phyloP scores from a whole-genome alignment of 2,329 filamentous ascomycete species.

The Massarina eburnea region DNA sequence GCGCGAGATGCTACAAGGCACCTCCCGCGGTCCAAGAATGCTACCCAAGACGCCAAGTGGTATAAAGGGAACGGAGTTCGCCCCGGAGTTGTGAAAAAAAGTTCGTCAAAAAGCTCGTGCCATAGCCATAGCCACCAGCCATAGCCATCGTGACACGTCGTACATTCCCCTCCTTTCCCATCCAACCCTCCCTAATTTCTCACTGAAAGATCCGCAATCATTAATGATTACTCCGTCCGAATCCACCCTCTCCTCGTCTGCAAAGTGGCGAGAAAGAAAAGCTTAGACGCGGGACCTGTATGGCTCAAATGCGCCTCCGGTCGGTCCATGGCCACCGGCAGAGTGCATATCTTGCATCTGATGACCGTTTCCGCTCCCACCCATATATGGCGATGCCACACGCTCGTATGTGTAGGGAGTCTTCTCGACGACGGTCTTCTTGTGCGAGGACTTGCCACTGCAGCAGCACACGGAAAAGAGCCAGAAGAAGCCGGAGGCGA shows the following conservation, averaged over 20 bases:
- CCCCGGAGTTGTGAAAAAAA: neutral
- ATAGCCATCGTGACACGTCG: neutral
- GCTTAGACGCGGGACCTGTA: conserved; percentile 29
- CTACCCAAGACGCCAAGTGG: neutral
- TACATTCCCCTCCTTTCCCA: neutral
- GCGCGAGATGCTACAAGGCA: too few relatives aligned
- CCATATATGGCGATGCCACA: conserved; percentile 48
- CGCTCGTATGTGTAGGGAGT: conserved; percentile 63
- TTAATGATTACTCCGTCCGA: neutral
- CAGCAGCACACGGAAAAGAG: conserved; percentile 90
- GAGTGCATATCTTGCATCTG: conserved; percentile 3
- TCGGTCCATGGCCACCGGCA: conserved; percentile 19
- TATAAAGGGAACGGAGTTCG: neutral
- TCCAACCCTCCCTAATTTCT: neutral
- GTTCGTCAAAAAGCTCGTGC: neutral
- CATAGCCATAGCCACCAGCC: neutral
- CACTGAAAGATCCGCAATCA: neutral
- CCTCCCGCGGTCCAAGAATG: too few relatives aligned
- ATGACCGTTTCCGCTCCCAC: conserved; percentile 34
- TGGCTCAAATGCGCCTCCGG: conserved; percentile 46
- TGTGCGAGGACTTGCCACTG: conserved; percentile 60
- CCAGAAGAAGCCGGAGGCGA: conserved; percentile 85
- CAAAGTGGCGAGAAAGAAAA: neutral
- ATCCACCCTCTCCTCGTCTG: neutral
- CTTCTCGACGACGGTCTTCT: conserved; percentile 58